phyloP scores from a whole-genome alignment of 805 yeast genomes.

The Priceomyces haplophilus region DNA sequence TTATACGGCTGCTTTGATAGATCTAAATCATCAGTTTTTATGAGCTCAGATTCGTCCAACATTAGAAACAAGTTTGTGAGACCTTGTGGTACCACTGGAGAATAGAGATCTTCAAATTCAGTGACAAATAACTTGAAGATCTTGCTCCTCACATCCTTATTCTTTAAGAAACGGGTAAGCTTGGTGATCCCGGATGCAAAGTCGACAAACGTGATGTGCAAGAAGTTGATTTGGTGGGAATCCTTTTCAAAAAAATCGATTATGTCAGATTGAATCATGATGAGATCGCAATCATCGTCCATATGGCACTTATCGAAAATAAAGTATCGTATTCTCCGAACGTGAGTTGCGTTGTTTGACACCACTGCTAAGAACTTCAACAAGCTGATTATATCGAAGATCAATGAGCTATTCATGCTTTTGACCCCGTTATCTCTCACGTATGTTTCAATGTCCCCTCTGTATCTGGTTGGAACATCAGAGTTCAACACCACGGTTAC shows the following conservation, averaged over 20 bases:
- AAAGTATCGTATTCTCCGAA: conserved; percentile 25
- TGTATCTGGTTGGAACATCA: conserved; percentile 23
- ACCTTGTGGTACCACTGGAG: conserved; percentile 24
- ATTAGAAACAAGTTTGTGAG: conserved; percentile 32
- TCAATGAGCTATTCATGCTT: conserved; percentile 29
- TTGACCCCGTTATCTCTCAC: conserved; percentile 26
- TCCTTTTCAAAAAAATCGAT: conserved; percentile 24
- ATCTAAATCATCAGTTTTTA: conserved; percentile 17
- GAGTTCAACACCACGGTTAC: conserved; percentile 29
- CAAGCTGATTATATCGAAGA: conserved; percentile 18
- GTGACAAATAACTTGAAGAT: conserved; percentile 32
- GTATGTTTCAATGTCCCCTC: conserved; percentile 12
- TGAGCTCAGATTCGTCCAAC: conserved; percentile 29
- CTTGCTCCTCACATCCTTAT: conserved; percentile 22
- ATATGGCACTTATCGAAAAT: conserved; percentile 33
- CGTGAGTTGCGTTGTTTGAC: conserved; percentile 15
- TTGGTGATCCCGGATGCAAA: conserved; percentile 22
- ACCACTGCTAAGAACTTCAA: conserved; percentile 18
- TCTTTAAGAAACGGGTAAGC: conserved; percentile 21
- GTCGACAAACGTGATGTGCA: conserved; percentile 32
- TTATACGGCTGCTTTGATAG: conserved; percentile 17
- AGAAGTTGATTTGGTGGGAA: conserved; percentile 24
- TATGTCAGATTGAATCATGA: conserved; percentile 19
- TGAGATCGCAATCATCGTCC: conserved; percentile 9
- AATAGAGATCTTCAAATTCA: conserved; percentile 18